Evolutionary conservation across 2,329 filamentous ascomycete species (phyloP).

Genomic region (Aspergillus sp.): DNA sequence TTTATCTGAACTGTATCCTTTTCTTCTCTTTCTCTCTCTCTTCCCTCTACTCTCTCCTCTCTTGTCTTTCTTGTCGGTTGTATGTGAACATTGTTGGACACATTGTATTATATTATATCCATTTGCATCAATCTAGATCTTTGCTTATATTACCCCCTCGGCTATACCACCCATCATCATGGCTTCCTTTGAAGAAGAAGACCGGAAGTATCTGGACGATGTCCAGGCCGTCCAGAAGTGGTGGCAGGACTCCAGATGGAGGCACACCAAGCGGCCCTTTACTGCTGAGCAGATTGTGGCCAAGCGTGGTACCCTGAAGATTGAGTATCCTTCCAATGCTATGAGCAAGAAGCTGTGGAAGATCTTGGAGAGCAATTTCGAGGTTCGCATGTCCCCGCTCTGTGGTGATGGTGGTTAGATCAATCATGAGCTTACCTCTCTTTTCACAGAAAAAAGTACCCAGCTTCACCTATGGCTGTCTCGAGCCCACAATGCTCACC

Average conservation of each 20-base stretch:
- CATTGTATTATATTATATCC: conserved; percentile 9
- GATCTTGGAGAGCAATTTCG: conserved; percentile 82
- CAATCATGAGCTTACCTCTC: not conserved
- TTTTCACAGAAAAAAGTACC: conserved; percentile 69
- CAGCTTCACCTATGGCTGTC: conserved; percentile 93
- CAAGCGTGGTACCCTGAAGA: conserved; percentile 87
- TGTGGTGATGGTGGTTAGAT: not conserved
- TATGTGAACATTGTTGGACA: not conserved
- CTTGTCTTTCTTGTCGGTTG: conserved; percentile 3
- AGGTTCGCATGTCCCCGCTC: conserved; percentile 54
- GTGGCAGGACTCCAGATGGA: conserved; percentile 93
- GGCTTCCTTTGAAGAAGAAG: conserved; percentile 62
- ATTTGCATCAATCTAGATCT: not conserved
- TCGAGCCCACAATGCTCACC: conserved; percentile 97
- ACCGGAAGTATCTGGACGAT: conserved; percentile 75
- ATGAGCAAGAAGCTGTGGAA: conserved; percentile 94
- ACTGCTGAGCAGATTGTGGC: conserved; percentile 96
- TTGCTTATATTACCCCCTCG: conserved; percentile 11
- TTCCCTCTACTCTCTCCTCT: conserved; percentile 5
- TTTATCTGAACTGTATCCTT: not conserved
- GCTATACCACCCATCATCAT: conserved; percentile 28
- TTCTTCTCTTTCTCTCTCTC: conserved; percentile 1
- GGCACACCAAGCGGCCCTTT: conserved; percentile 87
- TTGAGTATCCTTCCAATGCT: conserved; percentile 86
- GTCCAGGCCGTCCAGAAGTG: conserved; percentile 87